phyloP scores from a whole-genome alignment of 345 rosid genomes.

The Acer campestre region DNA sequence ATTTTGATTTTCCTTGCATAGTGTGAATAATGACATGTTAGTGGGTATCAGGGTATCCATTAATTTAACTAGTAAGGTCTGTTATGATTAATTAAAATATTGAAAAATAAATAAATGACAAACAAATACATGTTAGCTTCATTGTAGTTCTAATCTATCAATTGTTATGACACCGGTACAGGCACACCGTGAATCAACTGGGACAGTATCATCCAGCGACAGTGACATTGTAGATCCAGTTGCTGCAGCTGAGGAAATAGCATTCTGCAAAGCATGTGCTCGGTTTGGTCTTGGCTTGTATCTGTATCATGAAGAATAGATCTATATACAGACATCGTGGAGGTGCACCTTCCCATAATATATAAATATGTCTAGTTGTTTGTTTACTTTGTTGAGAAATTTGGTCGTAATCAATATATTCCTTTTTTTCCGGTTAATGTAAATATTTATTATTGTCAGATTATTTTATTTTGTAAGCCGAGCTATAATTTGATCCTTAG shows the following conservation, averaged over 20 bases:
- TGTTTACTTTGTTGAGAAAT: constrained; percentile 14
- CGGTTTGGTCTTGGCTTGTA: constrained; percentile 96
- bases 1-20: too few relatives aligned
- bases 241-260: constrained; percentile 92
- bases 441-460: constrained; percentile 13
- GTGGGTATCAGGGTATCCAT: too few relatives aligned
- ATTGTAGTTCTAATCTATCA: background rate
- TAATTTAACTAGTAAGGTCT: too few relatives aligned
- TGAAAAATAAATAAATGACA: too few relatives aligned
- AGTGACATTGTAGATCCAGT: constrained; percentile 61
- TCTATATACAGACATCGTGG: constrained; percentile 8
- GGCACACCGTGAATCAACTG: constrained; percentile 95
- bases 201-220: constrained; percentile 62
- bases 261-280: constrained; percentile 95
- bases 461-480: background rate
- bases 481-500: background rate
- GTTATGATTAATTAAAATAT: too few relatives aligned
- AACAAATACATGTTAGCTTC: background rate
- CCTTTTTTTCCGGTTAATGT: constrained; percentile 19
- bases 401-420: constrained; percentile 3
- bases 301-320: constrained; percentile 78
- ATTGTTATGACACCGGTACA: constrained; percentile 26
- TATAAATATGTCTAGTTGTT: background rate
- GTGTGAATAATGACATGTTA: too few relatives aligned
- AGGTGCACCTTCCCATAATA: constrained; percentile 4